phyloP scores from a whole-genome alignment of 192 early-diverging fungal genomes.

The Gigaspora rosea region DNA sequence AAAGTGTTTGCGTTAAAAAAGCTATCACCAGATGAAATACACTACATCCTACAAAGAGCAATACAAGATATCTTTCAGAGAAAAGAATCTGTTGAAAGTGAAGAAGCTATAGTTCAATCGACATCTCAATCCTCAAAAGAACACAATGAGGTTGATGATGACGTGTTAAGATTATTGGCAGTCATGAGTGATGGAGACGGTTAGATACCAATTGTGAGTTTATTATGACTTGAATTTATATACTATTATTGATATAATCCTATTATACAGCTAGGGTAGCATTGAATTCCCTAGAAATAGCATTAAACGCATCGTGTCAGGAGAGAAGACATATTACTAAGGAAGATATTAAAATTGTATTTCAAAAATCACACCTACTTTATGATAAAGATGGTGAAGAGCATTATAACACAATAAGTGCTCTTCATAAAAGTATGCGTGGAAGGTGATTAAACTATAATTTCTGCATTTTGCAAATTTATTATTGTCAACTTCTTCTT shows the following conservation, averaged over 20 bases:
- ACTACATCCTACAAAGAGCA: constrained; percentile 62
- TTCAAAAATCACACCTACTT: constrained; percentile 78
- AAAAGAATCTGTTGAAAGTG: constrained; percentile 51
- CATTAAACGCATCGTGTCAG: constrained; percentile 42
- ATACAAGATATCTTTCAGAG: neutral
- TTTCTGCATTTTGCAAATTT: neutral
- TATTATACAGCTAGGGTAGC: constrained; percentile 57
- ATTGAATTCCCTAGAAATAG: constrained; percentile 67
- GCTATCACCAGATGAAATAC: constrained; percentile 58
- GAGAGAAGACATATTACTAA: constrained; percentile 41
- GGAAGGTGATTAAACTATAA: constrained; percentile 52
- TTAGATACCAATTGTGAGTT: constrained; percentile 29
- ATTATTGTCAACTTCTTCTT: neutral
- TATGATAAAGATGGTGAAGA: constrained; percentile 86
- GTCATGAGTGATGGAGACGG: constrained; percentile 79
- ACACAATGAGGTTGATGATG: constrained; percentile 29
- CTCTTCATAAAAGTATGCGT: constrained; percentile 87
- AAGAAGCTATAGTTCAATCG: constrained; percentile 14
- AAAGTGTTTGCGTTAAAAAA: constrained; percentile 76
- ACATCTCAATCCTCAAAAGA: no score
- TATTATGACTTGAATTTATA: neutral
- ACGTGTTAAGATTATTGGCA: constrained; percentile 57
- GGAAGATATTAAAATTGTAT: constrained; percentile 65
- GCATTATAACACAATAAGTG: constrained; percentile 90
- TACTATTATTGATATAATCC: neutral